Evolutionary conservation across 352 stramenopile genomes (phyloP).

Genomic region (Globisporangium canariense): DNA sequence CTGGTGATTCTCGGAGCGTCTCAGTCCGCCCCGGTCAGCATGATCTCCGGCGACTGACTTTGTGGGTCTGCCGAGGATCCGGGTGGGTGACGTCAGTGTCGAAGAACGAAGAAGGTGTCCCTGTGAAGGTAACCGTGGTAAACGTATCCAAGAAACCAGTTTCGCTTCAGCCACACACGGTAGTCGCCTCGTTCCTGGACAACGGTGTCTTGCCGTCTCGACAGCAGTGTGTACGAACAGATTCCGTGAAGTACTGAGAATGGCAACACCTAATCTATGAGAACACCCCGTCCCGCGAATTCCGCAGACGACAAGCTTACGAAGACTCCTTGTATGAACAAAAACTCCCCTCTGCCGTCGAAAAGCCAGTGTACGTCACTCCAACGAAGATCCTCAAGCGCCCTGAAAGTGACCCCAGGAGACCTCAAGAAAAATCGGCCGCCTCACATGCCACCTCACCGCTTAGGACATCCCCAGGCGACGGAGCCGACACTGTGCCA

Average conservation of each 20-base stretch:
- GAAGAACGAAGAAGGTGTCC: background rate
- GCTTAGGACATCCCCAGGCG: background rate
- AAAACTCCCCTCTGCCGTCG: background rate
- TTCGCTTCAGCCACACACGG: background rate
- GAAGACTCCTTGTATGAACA: background rate
- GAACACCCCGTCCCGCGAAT: background rate
- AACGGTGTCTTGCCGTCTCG: background rate
- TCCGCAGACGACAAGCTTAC: background rate
- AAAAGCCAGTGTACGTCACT: background rate
- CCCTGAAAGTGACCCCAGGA: background rate
- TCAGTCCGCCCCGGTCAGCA: background rate
- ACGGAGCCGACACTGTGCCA: background rate
- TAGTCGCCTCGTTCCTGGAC: background rate
- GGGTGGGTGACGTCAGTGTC: background rate
- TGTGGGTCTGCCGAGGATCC: background rate
- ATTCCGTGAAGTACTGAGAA: background rate
- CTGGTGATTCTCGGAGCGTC: background rate
- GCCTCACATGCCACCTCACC: background rate
- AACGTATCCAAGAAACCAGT: background rate
- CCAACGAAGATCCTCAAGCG: constrained; percentile 6
- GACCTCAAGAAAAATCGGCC: background rate
- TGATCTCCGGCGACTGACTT: background rate
- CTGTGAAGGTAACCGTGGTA: background rate
- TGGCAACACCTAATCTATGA: background rate
- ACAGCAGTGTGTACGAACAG: background rate